Conservation (phyloP, 306 rosid species). For the Quercus engelmannii region DNA sequence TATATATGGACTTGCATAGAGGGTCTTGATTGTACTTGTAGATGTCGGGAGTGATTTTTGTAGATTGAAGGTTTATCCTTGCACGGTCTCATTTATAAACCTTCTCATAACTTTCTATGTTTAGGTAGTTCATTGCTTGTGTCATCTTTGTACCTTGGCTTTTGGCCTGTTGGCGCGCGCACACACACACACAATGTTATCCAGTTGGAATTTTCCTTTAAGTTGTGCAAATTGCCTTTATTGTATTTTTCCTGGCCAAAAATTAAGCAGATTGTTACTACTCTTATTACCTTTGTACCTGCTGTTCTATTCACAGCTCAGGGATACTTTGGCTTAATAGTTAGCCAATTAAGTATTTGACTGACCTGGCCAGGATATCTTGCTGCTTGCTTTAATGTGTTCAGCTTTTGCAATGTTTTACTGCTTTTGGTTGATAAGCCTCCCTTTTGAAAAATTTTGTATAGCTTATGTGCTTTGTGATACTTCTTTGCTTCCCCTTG, state of each 20-base stretch:
- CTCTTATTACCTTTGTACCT: no score
- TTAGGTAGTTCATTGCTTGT: not conserved
- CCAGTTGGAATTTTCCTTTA: not conserved
- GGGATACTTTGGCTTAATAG: not conserved
- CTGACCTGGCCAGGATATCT: not conserved
- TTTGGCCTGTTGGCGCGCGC: not conserved
- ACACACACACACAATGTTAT: not conserved
- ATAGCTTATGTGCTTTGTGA: not conserved
- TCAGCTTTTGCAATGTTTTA: not conserved
- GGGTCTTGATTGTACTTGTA: not conserved
- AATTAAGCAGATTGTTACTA: no score
- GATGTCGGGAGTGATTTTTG: not conserved
- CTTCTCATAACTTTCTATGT: not conserved
- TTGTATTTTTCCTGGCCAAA: not conserved
- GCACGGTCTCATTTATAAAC: no score
- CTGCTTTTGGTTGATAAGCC: not conserved
- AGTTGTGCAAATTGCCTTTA: not conserved
- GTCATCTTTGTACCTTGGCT: not conserved
- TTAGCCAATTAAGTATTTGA: not conserved
- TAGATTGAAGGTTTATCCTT: not conserved
- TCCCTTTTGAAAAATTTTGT: not conserved
- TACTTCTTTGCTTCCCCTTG: not conserved
- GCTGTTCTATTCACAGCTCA: not conserved
- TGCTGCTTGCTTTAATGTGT: not conserved
- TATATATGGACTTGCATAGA: no score